Base-by-base conservation (phyloP, 108 stramenopile genomes). In the Heterococcus sp. region DNA sequence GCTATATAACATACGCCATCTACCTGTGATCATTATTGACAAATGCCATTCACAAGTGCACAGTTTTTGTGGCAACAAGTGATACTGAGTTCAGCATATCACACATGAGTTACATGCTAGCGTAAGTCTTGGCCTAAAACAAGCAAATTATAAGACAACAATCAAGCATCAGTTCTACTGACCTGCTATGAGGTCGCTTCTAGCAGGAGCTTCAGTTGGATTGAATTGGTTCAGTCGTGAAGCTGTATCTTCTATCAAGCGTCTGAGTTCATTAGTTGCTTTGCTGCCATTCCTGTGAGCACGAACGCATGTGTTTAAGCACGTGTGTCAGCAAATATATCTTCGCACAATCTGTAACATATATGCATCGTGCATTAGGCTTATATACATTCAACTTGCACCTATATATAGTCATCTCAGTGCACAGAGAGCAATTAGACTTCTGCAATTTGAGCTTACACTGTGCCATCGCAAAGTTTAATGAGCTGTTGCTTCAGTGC, bases 1-100 rank as follows among this genome's bases (percentile, higher is more conserved):
- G 79, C 70, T 81, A 66, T 72, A 81, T 3, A 81, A 66, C 72
- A 81, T 65, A 32, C 37, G 32, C 79, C 79, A 81, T 39, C 30
- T 73, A 21, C 79, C 79, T 81, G 79, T 2, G 8, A 1, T 11
- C 36, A 2, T 37, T 1, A 40, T 0, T 35, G 14, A 39, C 46
- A 21, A 21, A 58, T 58, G 46, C 46, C 14, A 58, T 21, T 58
- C 46, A 58, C 14, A 58, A 21, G 14, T 58, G 46, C 46, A 14
- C 46, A 58, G n/a, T 58, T 8, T 21, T 8, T 8, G 8, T 21
- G 14, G 46, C 46, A 58, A 58, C 46, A 58, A 58, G 46, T 58
- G 14, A 8, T 21, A 58, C 46, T 8, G 14, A 58, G 21, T 21
- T 14, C 46, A 58, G 46, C 46, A 58, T 14, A 58, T 8, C 46